phyloP scores from a whole-genome alignment of 1,284 basidiomycete genomes.

The Austroboletus niveus region DNA sequence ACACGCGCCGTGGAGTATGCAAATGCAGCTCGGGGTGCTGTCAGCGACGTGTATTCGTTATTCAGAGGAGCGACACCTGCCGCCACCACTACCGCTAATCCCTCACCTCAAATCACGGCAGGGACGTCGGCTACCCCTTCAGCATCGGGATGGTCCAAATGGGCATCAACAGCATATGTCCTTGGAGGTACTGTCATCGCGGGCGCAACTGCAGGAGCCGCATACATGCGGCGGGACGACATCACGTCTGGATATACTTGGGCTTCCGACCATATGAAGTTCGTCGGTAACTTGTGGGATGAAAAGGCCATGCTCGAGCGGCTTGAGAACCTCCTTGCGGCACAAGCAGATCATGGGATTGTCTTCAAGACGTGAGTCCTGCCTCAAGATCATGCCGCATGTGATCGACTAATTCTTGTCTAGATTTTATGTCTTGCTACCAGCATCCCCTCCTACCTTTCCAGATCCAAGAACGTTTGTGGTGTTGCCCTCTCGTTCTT shows the following conservation, averaged over 20 bases:
- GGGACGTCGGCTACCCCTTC: slow-evolving; percentile 22
- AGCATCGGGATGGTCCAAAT: slow-evolving; percentile 50
- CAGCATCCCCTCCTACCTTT: slow-evolving; percentile 55
- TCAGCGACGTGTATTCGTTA: slow-evolving; percentile 52
- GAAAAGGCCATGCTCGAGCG: slow-evolving; percentile 61
- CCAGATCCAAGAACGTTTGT: slow-evolving; percentile 69
- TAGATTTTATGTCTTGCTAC: slow-evolving; percentile 79
- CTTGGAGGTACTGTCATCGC: slow-evolving; percentile 72
- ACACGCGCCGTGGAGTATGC: slow-evolving; percentile 77
- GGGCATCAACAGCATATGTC: slow-evolving; percentile 59
- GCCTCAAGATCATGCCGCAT: background rate
- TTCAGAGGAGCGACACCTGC: slow-evolving; percentile 44
- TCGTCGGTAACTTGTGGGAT: slow-evolving; percentile 88
- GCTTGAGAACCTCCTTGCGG: slow-evolving; percentile 58
- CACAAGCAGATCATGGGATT: slow-evolving; percentile 61
- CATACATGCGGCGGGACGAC: slow-evolving; percentile 76
- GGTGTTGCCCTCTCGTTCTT: slow-evolving; percentile 60
- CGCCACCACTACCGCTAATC: slow-evolving; percentile 29
- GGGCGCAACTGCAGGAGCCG: slow-evolving; percentile 82
- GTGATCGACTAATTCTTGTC: slow-evolving; percentile 8
- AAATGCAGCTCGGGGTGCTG: slow-evolving; percentile 60
- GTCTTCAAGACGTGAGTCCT: slow-evolving; percentile 70
- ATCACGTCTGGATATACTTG: slow-evolving; percentile 71
- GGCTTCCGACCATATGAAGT: slow-evolving; percentile 89
- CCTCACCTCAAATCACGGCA: slow-evolving; percentile 25